These are phyloP conservation scores for Pisolithus sp. DNA, from an alignment of 768 basidiomycete genomes.

Conservation along the genomic window DNA sequence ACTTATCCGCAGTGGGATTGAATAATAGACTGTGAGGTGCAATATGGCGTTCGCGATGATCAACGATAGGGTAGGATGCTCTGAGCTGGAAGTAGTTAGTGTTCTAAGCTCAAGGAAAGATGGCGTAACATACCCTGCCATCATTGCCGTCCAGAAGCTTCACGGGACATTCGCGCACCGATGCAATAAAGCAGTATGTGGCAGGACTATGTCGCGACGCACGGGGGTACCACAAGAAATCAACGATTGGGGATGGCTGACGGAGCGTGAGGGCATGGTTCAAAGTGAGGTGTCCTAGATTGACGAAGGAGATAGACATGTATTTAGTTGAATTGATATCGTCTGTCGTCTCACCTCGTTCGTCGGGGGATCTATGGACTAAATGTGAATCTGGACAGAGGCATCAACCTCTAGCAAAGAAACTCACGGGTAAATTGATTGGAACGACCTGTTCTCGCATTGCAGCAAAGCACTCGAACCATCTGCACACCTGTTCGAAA, in stretches of 20 bases:
- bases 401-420: background rate
- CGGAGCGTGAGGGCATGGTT: constrained; percentile 24
- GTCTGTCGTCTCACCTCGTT: background rate
- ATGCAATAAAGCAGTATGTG: constrained; percentile 77
- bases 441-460: constrained; percentile 65
- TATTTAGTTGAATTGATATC: background rate
- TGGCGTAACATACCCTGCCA: constrained; percentile 51
- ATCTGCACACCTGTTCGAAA: constrained; percentile 58
- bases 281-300: background rate
- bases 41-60: constrained; percentile 87
- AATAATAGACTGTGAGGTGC: constrained; percentile 84
- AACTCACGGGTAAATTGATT: constrained; percentile 44
- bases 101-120: background rate
- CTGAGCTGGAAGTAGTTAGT: constrained; percentile 51
- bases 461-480: constrained; percentile 62
- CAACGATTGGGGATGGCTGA: constrained; percentile 70
- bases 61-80: constrained; percentile 87
- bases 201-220: constrained; percentile 54
- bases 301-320: background rate
- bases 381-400: background rate
- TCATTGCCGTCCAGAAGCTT: constrained; percentile 75
- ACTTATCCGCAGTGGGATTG: constrained; percentile 64
- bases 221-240: constrained; percentile 80
- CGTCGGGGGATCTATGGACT: background rate
- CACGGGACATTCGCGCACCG: constrained; percentile 79